Percentiles rank a stretch among this genome's conserved stretches.
phyloP scores from a whole-genome alignment of 2,329 filamentous ascomycete genomes.

The Aspergillus sp. region DNA sequence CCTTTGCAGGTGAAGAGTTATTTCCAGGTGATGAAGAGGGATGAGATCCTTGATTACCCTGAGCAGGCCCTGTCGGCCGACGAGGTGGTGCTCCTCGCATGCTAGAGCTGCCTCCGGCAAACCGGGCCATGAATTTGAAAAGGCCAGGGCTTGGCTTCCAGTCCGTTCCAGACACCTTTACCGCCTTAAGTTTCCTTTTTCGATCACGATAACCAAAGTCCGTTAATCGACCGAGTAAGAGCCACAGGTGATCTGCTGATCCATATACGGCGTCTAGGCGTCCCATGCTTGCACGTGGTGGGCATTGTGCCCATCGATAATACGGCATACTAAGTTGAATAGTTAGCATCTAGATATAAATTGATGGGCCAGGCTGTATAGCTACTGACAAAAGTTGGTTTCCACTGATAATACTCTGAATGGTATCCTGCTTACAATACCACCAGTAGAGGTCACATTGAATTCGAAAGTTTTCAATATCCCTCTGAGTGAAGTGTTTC shows the following conservation, averaged over 20 bases:
- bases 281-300: constrained; percentile 73
- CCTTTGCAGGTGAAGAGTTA: background rate
- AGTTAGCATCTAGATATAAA: constrained; percentile 17
- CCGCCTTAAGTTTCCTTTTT: constrained; percentile 65
- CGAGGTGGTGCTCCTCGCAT: constrained; percentile 6
- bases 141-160: constrained; percentile 51
- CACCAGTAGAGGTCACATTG: constrained; percentile 89
- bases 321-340: constrained; percentile 61
- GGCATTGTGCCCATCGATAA: constrained; percentile 75
- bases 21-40: background rate
- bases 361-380: background rate
- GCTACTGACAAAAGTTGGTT: constrained; percentile 71
- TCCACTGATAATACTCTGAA: constrained; percentile 82
- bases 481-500: constrained; percentile 43
- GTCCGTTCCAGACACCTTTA: constrained; percentile 52
- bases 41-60: background rate
- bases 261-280: constrained; percentile 74
- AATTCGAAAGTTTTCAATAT: constrained; percentile 73
- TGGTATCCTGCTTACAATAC: constrained; percentile 90
- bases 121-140: constrained; percentile 31
- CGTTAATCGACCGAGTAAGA: constrained; percentile 71
- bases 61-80: constrained; percentile 1
- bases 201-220: constrained; percentile 74
- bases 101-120: constrained; percentile 9
- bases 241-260: constrained; percentile 77